phyloP scores from a whole-genome alignment of 306 rosid genomes.

The Prunus mume region DNA sequence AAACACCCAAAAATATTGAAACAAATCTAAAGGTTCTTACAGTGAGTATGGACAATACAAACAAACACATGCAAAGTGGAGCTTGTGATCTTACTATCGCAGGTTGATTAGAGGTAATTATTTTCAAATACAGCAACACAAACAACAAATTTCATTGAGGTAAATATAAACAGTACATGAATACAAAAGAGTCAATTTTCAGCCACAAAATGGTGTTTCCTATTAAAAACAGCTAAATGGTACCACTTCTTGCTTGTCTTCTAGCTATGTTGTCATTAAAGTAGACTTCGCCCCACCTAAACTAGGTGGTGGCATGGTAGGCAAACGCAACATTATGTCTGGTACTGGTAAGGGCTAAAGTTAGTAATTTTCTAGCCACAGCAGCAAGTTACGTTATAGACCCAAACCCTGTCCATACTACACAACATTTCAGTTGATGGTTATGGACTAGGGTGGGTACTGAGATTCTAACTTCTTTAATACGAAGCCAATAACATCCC shows the following conservation, averaged over 20 bases:
- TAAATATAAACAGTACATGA: background rate
- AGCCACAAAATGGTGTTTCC: conserved; percentile 1
- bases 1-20: background rate
- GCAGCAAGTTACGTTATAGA: conserved; percentile 25
- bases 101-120: background rate
- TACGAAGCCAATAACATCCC: conserved; percentile 59
- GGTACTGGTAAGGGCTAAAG: conserved; percentile 5
- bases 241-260: conserved; percentile 1
- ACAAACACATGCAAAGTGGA: background rate
- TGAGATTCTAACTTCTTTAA: conserved; percentile 58
- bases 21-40: background rate
- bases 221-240: conserved; percentile 6
- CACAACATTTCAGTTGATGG: conserved; percentile 21
- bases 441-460: conserved; percentile 48
- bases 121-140: background rate
- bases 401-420: conserved; percentile 34
- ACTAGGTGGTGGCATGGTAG: conserved; percentile 14
- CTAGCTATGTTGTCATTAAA: conserved; percentile 5
- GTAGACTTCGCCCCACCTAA: conserved; percentile 17
- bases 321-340: background rate
- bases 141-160: background rate
- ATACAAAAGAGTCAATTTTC: background rate
- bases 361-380: conserved; percentile 32
- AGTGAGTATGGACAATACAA: background rate
- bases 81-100: too few species aligned